phyloP scores from a whole-genome alignment of 2,329 filamentous ascomycete species.

The Fusarium denticulatum region DNA sequence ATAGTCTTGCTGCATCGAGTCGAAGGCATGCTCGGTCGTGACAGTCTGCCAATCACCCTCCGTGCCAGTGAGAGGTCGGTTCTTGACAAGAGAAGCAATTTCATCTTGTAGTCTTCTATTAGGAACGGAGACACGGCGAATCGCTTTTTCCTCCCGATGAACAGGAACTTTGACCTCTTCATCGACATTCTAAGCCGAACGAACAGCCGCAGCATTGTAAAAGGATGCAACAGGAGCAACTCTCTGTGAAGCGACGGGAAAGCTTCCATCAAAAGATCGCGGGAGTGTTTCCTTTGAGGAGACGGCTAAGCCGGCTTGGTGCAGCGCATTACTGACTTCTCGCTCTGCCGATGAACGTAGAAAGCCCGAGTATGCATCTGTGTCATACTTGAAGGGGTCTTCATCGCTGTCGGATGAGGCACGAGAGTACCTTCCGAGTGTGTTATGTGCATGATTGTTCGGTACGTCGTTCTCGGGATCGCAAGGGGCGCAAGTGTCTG shows the following conservation, averaged over 20 bases:
- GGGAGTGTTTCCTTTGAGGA: conserved; percentile 16
- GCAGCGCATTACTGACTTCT: conserved; percentile 55
- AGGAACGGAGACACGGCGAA: neutral
- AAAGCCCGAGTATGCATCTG: conserved; percentile 50
- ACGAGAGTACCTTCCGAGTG: conserved; percentile 38
- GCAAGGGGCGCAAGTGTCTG: neutral
- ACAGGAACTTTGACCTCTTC: conserved; percentile 52
- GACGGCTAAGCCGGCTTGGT: conserved; percentile 40
- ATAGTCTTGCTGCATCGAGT: conserved; percentile 32
- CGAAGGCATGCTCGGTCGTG: conserved; percentile 44
- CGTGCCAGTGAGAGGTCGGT: conserved; percentile 24
- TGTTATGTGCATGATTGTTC: conserved; percentile 5
- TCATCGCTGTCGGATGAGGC: conserved; percentile 50
- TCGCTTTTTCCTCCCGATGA: conserved; percentile 23
- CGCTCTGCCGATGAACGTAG: conserved; percentile 53
- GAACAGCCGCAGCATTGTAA: conserved; percentile 51
- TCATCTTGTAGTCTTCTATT: conserved; percentile 22
- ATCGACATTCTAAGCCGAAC: conserved; percentile 54
- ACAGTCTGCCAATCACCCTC: conserved; percentile 51
- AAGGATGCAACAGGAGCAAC: conserved; percentile 42
- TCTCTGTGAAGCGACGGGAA: conserved; percentile 2
- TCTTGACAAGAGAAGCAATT: conserved; percentile 33
- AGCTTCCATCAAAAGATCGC: conserved; percentile 1
- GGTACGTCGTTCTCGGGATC: neutral
- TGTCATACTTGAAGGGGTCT: conserved; percentile 60